A percentile compares a stretch with the other conserved stretches of the same genome.
Evolutionary conservation across 164 flowering plant species (phyloP).

Genomic region (Annona squamosa): DNA sequence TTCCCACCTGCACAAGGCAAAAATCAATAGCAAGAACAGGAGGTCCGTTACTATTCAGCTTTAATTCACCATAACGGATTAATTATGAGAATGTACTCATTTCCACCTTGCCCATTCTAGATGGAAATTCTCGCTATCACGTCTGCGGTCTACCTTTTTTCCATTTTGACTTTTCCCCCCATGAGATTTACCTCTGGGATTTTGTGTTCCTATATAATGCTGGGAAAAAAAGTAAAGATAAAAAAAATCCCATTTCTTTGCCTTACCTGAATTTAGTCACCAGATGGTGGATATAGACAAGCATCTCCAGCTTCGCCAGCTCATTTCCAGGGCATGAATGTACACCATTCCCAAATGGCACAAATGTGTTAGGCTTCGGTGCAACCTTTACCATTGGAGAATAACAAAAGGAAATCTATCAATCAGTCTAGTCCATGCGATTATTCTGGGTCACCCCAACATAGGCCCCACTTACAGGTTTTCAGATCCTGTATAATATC

Average conservation of each 20-base stretch:
- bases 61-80: background rate
- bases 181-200: background rate
- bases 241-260: background rate
- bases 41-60: background rate
- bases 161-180: background rate
- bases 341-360: constrained; percentile 75
- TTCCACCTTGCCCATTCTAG: background rate
- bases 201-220: background rate
- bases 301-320: constrained; percentile 75
- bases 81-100: background rate
- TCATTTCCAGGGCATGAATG: constrained; percentile 87
- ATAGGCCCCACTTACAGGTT: background rate
- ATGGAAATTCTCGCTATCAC: background rate
- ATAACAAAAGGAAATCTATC: background rate
- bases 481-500: background rate
- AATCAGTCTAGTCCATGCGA: background rate
- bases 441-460: background rate
- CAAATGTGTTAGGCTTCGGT: constrained; percentile 63
- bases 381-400: constrained; percentile 35
- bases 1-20: constrained; percentile 60
- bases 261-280: constrained; percentile 64
- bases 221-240: background rate
- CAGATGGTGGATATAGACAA: constrained; percentile 52
- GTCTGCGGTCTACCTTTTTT: background rate
- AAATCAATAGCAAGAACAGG: background rate